phyloP scores from a whole-genome alignment of 2,329 filamentous ascomycete genomes.

The Boeremia exigua region DNA sequence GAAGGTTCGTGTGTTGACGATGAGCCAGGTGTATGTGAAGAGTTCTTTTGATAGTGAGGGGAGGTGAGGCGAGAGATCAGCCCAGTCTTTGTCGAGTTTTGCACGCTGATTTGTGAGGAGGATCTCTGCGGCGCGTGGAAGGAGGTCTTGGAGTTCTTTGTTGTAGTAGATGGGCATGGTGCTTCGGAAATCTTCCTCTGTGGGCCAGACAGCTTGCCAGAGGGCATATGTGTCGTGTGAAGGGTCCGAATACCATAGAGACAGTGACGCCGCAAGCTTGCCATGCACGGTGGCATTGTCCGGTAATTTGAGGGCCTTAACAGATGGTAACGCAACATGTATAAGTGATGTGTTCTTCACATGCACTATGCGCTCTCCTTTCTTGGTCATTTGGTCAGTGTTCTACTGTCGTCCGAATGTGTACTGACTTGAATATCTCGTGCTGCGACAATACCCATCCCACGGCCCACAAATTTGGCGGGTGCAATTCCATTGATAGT shows the following conservation, averaged over 20 bases:
- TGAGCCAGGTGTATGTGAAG: conserved; percentile 65
- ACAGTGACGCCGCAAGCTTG: conserved; percentile 72
- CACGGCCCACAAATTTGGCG: conserved; percentile 71
- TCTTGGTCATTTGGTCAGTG: conserved; percentile 50
- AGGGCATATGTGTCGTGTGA: conserved; percentile 54
- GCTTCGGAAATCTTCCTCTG: conserved; percentile 62
- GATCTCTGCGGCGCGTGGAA: conserved; percentile 46
- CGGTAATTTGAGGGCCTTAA: conserved; percentile 59
- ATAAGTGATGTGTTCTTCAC: conserved; percentile 70
- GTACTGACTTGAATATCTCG: conserved; percentile 66
- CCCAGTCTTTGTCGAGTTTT: conserved; percentile 61
- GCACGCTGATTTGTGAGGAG: conserved; percentile 63
- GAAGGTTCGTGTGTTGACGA: conserved; percentile 67
- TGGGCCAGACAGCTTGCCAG: conserved; percentile 75
- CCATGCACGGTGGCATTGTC: conserved; percentile 69
- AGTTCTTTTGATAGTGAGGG: conserved; percentile 50
- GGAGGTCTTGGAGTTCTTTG: conserved; percentile 45
- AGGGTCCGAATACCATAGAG: conserved; percentile 51
- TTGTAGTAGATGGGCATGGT: conserved; percentile 66
- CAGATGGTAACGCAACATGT: conserved; percentile 62
- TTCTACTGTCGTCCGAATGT: neutral
- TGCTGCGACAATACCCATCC: conserved; percentile 78
- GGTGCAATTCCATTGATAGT: conserved; percentile 71
- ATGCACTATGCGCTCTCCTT: conserved; percentile 66
- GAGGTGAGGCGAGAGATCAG: conserved; percentile 50